A percentile compares a stretch with the other conserved stretches of the same genome.
Evolutionary conservation across 2,329 filamentous ascomycete species (phyloP).

Genomic region (Canariomyces notabilis): DNA sequence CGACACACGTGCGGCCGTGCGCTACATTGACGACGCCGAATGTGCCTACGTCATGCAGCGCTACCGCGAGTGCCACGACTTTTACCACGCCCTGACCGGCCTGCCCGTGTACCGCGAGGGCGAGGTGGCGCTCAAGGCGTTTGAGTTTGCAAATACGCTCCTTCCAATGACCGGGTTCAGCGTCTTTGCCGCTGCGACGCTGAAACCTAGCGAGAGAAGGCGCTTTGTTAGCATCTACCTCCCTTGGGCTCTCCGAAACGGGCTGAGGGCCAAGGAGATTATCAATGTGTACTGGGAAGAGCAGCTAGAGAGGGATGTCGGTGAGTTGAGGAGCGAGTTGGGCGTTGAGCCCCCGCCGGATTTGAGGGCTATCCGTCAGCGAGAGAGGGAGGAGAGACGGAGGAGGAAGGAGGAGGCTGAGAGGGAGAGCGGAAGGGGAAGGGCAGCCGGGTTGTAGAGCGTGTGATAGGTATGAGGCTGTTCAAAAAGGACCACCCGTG

Average conservation of each 20-base stretch:
- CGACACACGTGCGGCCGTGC: slow-evolving; percentile 75
- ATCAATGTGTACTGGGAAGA: slow-evolving; percentile 99
- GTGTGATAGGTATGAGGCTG: neutral
- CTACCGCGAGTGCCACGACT: slow-evolving; percentile 95
- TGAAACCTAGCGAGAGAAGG: slow-evolving; percentile 74
- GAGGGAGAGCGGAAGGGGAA: slow-evolving; percentile 4
- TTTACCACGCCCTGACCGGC: slow-evolving; percentile 92
- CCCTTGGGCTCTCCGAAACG: slow-evolving; percentile 88
- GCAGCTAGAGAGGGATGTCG: slow-evolving; percentile 77
- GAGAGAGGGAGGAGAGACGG: slow-evolving; percentile 64
- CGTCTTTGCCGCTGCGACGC: slow-evolving; percentile 76
- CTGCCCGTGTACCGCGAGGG: slow-evolving; percentile 90
- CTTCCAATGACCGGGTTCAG: slow-evolving; percentile 92
- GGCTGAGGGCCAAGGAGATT: slow-evolving; percentile 68
- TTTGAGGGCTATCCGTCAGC: slow-evolving; percentile 69
- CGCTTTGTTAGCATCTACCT: slow-evolving; percentile 72
- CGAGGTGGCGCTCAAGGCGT: slow-evolving; percentile 94
- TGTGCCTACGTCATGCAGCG: slow-evolving; percentile 98
- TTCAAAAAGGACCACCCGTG: neutral
- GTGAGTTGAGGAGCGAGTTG: slow-evolving; percentile 66
- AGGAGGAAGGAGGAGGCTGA: slow-evolving; percentile 45
- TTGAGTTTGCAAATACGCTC: slow-evolving; percentile 92
- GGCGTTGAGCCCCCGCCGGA: slow-evolving; percentile 87
- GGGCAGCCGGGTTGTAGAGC: slow-evolving; percentile 1
- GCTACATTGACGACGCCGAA: slow-evolving; percentile 91